phyloP scores from a whole-genome alignment of 2,329 filamentous ascomycete species.

The Plenodomus lindquistii region DNA sequence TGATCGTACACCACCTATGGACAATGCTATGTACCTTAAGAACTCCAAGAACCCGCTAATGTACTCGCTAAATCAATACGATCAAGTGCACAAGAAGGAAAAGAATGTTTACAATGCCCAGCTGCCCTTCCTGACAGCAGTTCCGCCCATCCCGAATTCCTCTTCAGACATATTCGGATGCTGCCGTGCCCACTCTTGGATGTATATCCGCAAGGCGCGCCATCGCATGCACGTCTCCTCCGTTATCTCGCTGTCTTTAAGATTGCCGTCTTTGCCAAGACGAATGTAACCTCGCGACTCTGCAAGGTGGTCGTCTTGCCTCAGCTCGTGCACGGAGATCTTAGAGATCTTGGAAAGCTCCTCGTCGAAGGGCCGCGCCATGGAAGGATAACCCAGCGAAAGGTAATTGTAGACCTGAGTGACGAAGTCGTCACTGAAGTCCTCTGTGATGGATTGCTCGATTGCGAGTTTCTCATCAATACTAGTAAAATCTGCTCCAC shows the following conservation, averaged over 20 bases:
- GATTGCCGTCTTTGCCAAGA: conserved; percentile 51
- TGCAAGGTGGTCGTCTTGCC: conserved; percentile 68
- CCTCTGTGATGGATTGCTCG: conserved; percentile 58
- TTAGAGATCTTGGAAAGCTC: conserved; percentile 82
- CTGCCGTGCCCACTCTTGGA: conserved; percentile 87
- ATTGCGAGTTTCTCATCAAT: conserved; percentile 48
- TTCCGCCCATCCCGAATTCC: conserved; percentile 36
- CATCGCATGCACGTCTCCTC: conserved; percentile 69
- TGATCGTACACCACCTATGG: not conserved
- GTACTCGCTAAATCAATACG: conserved; percentile 21
- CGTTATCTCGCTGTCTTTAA: conserved; percentile 55
- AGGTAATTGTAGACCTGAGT: conserved; percentile 98
- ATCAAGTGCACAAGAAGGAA: conserved; percentile 5
- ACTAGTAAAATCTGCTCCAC: conserved; percentile 42
- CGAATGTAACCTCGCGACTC: conserved; percentile 74
- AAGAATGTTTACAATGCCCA: conserved; percentile 46
- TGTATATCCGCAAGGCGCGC: conserved; percentile 81
- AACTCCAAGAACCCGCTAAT: conserved; percentile 4
- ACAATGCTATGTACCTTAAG: conserved; percentile 2
- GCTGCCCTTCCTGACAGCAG: conserved; percentile 52
- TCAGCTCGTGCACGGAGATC: conserved; percentile 69
- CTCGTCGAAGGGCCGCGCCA: conserved; percentile 79
- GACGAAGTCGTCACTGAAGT: conserved; percentile 83
- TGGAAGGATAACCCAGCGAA: conserved; percentile 85
- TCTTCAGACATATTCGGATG: conserved; percentile 67